Percentiles rank a stretch among this genome's conserved stretches.
Evolutionary conservation across 805 yeast genomes (phyloP).

Genomic region (Starmerella etchellsii): DNA sequence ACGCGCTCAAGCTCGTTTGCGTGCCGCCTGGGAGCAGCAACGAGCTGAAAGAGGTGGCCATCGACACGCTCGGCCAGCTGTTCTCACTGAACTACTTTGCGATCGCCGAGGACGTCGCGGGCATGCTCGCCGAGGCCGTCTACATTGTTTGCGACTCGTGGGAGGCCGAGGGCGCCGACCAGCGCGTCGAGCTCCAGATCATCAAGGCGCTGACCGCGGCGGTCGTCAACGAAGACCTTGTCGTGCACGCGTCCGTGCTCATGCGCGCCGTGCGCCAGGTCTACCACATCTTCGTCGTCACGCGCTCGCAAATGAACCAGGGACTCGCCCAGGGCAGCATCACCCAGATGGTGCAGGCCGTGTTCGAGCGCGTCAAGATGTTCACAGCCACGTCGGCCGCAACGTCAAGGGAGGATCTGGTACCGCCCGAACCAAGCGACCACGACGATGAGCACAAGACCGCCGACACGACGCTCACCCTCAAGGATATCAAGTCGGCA

Average conservation of each 20-base stretch:
- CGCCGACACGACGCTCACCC: conserved; percentile 15
- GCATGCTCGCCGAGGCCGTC: conserved; percentile 64
- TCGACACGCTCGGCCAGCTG: conserved; percentile 76
- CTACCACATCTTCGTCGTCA: conserved; percentile 79
- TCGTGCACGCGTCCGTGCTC: conserved; percentile 81
- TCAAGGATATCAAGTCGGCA: conserved; percentile 19
- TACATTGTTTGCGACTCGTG: conserved; percentile 74
- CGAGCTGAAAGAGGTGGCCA: conserved; percentile 57
- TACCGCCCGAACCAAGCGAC: not conserved
- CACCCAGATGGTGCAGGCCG: conserved; percentile 76
- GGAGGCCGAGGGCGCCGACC: conserved; percentile 86
- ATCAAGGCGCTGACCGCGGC: conserved; percentile 85
- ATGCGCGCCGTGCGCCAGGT: conserved; percentile 86
- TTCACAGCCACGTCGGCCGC: not conserved
- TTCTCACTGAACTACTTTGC: conserved; percentile 75
- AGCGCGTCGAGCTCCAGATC: conserved; percentile 79
- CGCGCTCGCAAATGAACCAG: conserved; percentile 72
- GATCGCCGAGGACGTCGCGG: conserved; percentile 27
- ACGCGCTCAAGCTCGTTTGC: conserved; percentile 64
- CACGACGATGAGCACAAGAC: not conserved
- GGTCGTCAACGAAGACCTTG: conserved; percentile 62
- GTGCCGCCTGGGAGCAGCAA: conserved; percentile 42
- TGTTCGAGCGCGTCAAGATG: conserved; percentile 57
- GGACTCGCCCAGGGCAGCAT: conserved; percentile 90
- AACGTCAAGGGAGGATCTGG: too few relatives aligned